Conservation (phyloP, 176 grass and related monocot genomes). For the Carex littledalei region DNA sequence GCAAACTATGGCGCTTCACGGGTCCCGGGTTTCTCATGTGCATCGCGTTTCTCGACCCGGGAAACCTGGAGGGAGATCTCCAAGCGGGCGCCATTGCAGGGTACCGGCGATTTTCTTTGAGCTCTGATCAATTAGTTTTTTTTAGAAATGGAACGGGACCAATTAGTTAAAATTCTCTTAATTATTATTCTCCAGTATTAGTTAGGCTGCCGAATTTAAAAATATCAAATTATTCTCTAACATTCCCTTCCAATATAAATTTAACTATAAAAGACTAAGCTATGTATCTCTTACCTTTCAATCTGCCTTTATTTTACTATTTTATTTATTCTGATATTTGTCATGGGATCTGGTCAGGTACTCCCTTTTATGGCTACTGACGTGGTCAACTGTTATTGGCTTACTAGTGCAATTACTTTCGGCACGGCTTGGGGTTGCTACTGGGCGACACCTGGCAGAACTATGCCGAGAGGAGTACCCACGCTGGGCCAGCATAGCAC, state of each 20-base stretch:
- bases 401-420: conserved; percentile 36
- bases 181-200: neutral
- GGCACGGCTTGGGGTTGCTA: conserved; percentile 32
- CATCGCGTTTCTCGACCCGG: conserved; percentile 45
- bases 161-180: neutral
- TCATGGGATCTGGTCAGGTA: conserved; percentile 18
- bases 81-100: conserved; percentile 41
- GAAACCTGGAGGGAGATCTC: conserved; percentile 44
- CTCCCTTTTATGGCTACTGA: conserved; percentile 40
- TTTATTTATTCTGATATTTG: neutral
- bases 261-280: neutral
- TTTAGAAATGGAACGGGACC: too few species aligned
- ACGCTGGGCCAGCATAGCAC: conserved; percentile 33
- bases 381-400: conserved; percentile 33
- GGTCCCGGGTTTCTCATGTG: conserved; percentile 49
- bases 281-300: neutral
- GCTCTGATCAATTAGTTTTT: neutral
- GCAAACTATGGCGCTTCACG: conserved; percentile 41
- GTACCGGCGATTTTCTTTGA: neutral
- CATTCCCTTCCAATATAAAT: neutral
- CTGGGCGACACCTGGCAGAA: conserved; percentile 77
- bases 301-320: neutral
- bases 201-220: neutral
- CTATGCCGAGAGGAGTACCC: conserved; percentile 71
- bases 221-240: neutral